These are phyloP conservation scores for Babesia bovis DNA, from an alignment of 169 alveolate species.

Conservation along the genomic window DNA sequence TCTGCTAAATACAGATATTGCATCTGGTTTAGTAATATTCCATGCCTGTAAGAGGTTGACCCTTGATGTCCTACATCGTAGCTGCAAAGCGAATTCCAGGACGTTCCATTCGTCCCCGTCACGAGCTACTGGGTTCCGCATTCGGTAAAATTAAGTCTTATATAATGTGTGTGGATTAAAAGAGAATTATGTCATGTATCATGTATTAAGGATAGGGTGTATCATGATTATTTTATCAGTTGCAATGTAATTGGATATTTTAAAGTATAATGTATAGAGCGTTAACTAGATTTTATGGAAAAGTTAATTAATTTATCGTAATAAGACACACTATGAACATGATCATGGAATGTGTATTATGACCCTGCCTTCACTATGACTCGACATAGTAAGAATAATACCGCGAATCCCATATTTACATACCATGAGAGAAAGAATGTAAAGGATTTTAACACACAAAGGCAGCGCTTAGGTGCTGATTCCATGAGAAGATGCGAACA, in stretches of 20 bases:
- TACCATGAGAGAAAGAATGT: conserved; percentile 87
- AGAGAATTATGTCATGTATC: too few relatives aligned
- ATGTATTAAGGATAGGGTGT: too few relatives aligned
- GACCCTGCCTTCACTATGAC: too few relatives aligned
- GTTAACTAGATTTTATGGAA: too few relatives aligned
- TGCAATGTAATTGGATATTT: too few relatives aligned
- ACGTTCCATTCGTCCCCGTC: conserved; percentile 78
- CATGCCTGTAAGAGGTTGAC: conserved; percentile 79
- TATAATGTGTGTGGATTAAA: too few relatives aligned
- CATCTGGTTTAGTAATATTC: conserved; percentile 68
- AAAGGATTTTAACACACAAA: conserved; percentile 83
- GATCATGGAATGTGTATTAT: too few relatives aligned
- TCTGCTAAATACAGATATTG: conserved; percentile 60
- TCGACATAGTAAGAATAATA: conserved; percentile 89
- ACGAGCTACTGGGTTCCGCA: conserved; percentile 65
- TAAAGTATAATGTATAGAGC: too few relatives aligned
- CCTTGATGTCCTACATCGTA: conserved; percentile 76
- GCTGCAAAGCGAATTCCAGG: conserved; percentile 72
- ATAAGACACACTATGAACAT: too few relatives aligned
- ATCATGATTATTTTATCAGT: too few relatives aligned
- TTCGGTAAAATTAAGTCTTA: too few relatives aligned
- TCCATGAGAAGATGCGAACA: conserved; percentile 87
- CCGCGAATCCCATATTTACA: conserved; percentile 87
- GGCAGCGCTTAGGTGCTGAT: conserved; percentile 87
- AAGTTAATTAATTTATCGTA: too few relatives aligned